Evolutionary conservation across 441 rosid species (phyloP), one percentile per base, ranked within the genome.

Genomic region (Populus tomentosa): DNA sequence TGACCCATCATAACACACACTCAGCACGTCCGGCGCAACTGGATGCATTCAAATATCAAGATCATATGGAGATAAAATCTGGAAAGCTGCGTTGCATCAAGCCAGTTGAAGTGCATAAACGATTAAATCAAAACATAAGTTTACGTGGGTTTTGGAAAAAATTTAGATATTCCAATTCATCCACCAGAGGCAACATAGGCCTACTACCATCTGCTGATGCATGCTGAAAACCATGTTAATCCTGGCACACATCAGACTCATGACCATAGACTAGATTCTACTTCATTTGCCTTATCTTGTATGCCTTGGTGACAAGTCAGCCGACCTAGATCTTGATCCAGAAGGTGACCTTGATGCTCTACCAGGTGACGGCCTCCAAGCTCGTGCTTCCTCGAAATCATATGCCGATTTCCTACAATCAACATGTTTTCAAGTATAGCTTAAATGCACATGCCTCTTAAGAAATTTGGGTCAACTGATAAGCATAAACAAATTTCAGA

Each of bases 251-350:
- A 32, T 26, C 69, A 10, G 24, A 62, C 56, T 74, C 20, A 10
- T 26, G 30, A 67, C 14, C 42, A 28, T 14, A 5, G 33, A n/a
- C 9, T 53, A 20, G 26, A 21, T 63, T 16, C 7, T 10, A 42
- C 18, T 40, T 33, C 10, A 10, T 71, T 67, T 46, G 23, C 36
- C 33, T 38, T 28, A 74, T 80, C 84, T 77, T 75, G 76, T 62
- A 59, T 80, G 85, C 80, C 88, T 84, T 26, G 90, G 87, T 4
- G 88, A 90, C 71, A 79, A 38, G 38, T 94, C 97, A 32, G 88
- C 95, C 3, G 97, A 93, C 79, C 94, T 85, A 24, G 97, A 93
- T 76, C 98, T 85, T 26, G 96, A 93, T 26, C 98, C 94, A 0
- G 94, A 87, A 21, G 94, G 96, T 0, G 98, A 89, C 85, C 95